Conservation (phyloP, 2,329 filamentous ascomycete genomes). For the Ilyonectria mors-panacis region DNA sequence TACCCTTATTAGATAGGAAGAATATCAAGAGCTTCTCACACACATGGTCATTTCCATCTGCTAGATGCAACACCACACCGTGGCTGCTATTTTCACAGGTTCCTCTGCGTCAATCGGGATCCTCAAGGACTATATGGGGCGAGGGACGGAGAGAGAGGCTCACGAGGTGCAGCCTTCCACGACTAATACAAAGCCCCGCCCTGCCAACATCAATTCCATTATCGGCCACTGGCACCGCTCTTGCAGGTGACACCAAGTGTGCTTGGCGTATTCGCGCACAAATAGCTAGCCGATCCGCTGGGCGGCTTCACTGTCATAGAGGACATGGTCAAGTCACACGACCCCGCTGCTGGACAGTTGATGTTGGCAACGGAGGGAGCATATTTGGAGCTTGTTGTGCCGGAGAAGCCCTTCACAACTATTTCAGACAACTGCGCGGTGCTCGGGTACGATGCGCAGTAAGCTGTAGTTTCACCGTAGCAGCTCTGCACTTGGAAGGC, state of each 20-base stretch:
- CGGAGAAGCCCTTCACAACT: not conserved
- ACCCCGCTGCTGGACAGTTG: constrained; percentile 4
- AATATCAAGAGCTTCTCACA: no score
- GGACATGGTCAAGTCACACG: not conserved
- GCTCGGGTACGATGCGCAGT: constrained; percentile 4
- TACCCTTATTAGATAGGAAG: no score
- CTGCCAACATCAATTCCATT: not conserved
- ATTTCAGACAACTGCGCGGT: not conserved
- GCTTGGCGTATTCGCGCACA: not conserved
- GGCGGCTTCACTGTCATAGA: not conserved
- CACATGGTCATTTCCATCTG: no score
- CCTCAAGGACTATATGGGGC: no score
- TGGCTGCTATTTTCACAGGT: not conserved
- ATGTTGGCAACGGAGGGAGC: not conserved
- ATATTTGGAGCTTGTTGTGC: constrained; percentile 15
- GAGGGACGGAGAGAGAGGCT: no score
- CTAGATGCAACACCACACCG: no score
- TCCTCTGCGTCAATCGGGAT: no score
- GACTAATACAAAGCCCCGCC: not conserved
- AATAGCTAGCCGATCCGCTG: not conserved
- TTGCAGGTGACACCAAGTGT: not conserved
- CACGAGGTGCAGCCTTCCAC: no score
- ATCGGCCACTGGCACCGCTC: not conserved
- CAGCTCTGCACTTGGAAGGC: constrained; percentile 6
- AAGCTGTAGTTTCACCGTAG: not conserved